Conservation (phyloP, 139 green algal genomes). For the Chlamydomonas sp. region DNA sequence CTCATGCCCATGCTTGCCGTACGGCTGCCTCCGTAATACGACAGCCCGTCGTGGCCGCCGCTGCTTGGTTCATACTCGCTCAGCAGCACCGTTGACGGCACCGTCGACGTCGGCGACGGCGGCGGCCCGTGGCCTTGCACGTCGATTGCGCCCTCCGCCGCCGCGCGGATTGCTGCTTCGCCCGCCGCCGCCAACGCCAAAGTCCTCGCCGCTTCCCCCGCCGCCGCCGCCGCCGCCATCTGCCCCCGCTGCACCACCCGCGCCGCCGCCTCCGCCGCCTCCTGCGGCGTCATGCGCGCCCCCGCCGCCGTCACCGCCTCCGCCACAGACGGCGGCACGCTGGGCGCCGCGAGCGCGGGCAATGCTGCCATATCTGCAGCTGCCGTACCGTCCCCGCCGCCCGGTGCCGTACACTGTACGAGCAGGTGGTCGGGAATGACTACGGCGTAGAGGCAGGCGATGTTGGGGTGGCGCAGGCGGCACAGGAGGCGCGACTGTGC, state of each 20-base stretch:
- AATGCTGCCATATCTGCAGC: no score
- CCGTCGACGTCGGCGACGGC: slow-evolving; percentile 5
- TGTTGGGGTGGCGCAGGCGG: slow-evolving; percentile 57
- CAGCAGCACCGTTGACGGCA: slow-evolving; percentile 14
- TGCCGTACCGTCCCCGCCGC: no score
- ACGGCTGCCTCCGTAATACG: slow-evolving; percentile 10
- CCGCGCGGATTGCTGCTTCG: no score
- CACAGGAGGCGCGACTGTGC: slow-evolving; percentile 27
- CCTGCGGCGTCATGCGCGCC: no score
- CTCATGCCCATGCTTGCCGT: background rate
- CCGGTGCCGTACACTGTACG: background rate
- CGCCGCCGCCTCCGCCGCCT: background rate
- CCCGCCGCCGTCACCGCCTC: no score
- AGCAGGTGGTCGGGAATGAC: slow-evolving; percentile 39
- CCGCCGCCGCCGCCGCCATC: background rate
- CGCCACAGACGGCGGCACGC: no score
- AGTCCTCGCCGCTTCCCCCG: background rate
- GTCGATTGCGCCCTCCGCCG: no score
- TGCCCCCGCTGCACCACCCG: background rate
- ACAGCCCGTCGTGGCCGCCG: slow-evolving; percentile 10
- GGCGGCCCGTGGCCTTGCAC: background rate
- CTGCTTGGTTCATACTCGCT: slow-evolving; percentile 16
- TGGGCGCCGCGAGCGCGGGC: no score
- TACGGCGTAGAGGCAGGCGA: slow-evolving; percentile 67
- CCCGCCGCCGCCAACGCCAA: background rate